Base-by-base conservation (phyloP, 768 basidiomycete genomes). In the Auricularia heimuer region DNA sequence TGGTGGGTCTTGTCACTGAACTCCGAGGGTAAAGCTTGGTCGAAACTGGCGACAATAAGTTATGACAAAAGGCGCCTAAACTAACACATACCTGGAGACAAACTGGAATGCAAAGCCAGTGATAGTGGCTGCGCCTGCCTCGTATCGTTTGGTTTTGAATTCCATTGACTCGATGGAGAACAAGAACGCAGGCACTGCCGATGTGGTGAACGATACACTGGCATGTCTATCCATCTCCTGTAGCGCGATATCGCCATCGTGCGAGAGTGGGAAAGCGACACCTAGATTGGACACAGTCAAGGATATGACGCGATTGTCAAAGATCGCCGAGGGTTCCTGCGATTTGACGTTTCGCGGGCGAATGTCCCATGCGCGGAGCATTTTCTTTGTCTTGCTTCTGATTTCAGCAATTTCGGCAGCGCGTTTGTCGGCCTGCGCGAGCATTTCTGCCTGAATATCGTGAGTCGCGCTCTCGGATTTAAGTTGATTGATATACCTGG, bases 201-300 rank as follows among this genome's bases (percentile, higher is more conserved):
- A 63, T 1, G 78, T 73, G 14, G 63, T 36, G 10, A 66, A 66
- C 7, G 68, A 18, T 73, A 75, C 63, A 81, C 79, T 47, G 73
- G 74, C 64, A 72, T 72, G 63, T 76, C 78, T 62, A 75, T 56
- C 72, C 29, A 69, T 66, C 14, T 71, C 77, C 35, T 81, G 80
- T 39, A 85, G 69, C 63, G 82, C 83, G 7, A 89, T 76, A 34
- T 83, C 81, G 67, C 81, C 80, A 63, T 85, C 82, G 63, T 86
- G 79, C 0, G 82, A 82, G 34, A 98, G 78, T 0, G 96, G 96
- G 69, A 98, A 92, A 4, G 93, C 95, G 3, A 94, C 83, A n/a
- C 94, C 94, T 42, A 98, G 80, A 68, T 88, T 85, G 63, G 78
- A 77, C 35, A 78, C 69, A 36, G 73, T 66, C 18, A 80, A 67